Base-by-base conservation (phyloP, 306 rosid genomes). In the Quercus ilex region DNA sequence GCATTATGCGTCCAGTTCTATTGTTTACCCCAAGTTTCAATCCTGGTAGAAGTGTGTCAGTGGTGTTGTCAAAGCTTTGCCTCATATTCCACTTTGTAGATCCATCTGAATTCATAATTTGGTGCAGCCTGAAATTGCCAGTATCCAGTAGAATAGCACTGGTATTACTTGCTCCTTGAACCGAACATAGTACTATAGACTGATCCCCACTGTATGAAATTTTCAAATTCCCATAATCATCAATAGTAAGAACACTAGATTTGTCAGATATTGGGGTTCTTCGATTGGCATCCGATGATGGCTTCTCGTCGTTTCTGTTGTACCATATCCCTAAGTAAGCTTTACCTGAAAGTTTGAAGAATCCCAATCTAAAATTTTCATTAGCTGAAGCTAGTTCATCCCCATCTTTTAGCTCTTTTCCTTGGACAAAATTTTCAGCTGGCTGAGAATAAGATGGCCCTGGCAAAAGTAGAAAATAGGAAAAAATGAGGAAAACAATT, bases 161-260 rank as follows among this genome's bases (percentile, higher is more conserved):
- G 5, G 69, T 55, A 63, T 81, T 86, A n/a, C 35, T 31, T 4
- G 35, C 35, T 31, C 26, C 68, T 71, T 60, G 20, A 64, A 71
- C 78, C 9, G 77, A 64, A 49, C 26, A 76, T 12, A 82, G 31
- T 14, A n/a, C 49, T 5, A 82, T 26, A 1, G 67, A 23, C 9
- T 67, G 55, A 2, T 38, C 68, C n/a, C 14, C 8, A 5, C 76
- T 71, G 26, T 31, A 55, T 5, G 74, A 31, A 71, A 77, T 31
- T 73, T 73, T 83, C 77, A 83, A 62, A 56, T 77, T 83, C 5
- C 86, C 84, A 31, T 52, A 21, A 46, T 26, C 71, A 46, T 85
- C 84, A 35, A 85, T 64, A 6, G 20, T 33, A 28, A 85, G 82
- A 3, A n/a, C 33, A 62, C 82, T 80, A 18, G 60, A 28, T 4